Evolutionary conservation across 2,329 filamentous ascomycete species (phyloP), one percentile per base, ranked within the genome.

Genomic region (Myotisia sp.): DNA sequence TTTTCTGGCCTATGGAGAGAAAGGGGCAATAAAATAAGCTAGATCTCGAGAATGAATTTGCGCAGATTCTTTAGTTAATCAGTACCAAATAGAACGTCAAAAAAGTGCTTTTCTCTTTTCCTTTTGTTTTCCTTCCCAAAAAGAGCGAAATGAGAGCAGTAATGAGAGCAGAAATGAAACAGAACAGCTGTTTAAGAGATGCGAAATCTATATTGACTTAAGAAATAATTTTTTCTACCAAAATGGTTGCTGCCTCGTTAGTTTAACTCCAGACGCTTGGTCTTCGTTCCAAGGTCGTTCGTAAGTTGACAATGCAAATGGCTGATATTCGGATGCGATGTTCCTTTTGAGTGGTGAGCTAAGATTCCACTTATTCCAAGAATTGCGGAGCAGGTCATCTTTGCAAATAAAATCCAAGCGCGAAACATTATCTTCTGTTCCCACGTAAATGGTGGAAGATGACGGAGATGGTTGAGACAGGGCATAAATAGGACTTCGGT

Each of bases 381-480:
- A 23, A 19, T 23, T 4, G 5, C 14, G 18, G 6, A 12, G 16
- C 13, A 61, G 36, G 33, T 64, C 61, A 38, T 64, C 60, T 2
- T 58, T 62, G 1, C 56, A 59, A 2, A 52, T 50, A 40, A 64
- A 60, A 37, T 64, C 60, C 2, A 65, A 48, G 6, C 58, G 56
- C 16, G 62, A 40, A 4, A 64, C 47, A 16, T 56, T 55, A 23
- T 60, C 54, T 20, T 58, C 54, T 9, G 64, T 46, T 2, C 62
- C 62, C 7, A 58, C 54, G 38, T 62, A 65, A n/a, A 64, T 44
- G 3, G 60, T 63, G 16, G 58, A 53, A 0, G 62, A 65, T 20
- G 55, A 52, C 6, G 56, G 50, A 3, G 60, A 64, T 3, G 62
- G 62, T 1, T 56, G 54, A 6, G 57, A 60, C 43, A 65, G 54